Evolutionary conservation across 2,329 filamentous ascomycete genomes (phyloP).

Genomic region (Fusarium clavum): DNA sequence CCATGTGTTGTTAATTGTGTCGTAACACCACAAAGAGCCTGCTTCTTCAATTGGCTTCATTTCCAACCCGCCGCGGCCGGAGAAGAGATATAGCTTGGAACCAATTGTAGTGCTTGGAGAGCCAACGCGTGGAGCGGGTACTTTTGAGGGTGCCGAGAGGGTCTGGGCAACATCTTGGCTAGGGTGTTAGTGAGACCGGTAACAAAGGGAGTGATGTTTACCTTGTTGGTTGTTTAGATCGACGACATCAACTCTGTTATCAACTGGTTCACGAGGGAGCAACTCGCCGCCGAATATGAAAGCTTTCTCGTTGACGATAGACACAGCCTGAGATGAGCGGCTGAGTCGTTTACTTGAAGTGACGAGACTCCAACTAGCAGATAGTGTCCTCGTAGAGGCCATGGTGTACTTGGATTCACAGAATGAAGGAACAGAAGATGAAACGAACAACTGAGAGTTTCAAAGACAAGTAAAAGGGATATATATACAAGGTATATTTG

Average conservation of each 20-base stretch:
- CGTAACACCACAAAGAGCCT: not conserved
- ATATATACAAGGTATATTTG: not conserved
- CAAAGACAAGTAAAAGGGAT: too few species aligned
- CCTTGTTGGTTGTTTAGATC: not conserved
- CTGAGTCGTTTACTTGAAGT: not conserved
- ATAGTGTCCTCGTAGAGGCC: not conserved
- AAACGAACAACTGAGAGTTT: too few species aligned
- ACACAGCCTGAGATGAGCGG: slow-evolving; percentile 4
- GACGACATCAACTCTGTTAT: not conserved
- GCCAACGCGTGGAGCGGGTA: not conserved
- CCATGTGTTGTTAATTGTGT: not conserved
- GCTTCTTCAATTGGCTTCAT: slow-evolving; percentile 1
- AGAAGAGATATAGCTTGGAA: not conserved
- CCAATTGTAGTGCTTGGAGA: not conserved
- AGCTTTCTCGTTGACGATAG: not conserved
- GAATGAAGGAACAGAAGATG: too few species aligned
- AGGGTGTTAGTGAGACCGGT: not conserved
- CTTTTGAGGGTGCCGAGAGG: not conserved
- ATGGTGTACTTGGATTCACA: not conserved
- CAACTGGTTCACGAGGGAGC: not conserved
- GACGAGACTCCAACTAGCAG: not conserved
- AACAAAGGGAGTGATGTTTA: rapidly evolving
- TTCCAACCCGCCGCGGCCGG: not conserved
- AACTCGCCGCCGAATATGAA: slow-evolving; percentile 16
- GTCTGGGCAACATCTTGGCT: not conserved